These are phyloP conservation scores for Globisporangium middletonii DNA, from an alignment of 352 stramenopile genomes.

Conservation along the genomic window DNA sequence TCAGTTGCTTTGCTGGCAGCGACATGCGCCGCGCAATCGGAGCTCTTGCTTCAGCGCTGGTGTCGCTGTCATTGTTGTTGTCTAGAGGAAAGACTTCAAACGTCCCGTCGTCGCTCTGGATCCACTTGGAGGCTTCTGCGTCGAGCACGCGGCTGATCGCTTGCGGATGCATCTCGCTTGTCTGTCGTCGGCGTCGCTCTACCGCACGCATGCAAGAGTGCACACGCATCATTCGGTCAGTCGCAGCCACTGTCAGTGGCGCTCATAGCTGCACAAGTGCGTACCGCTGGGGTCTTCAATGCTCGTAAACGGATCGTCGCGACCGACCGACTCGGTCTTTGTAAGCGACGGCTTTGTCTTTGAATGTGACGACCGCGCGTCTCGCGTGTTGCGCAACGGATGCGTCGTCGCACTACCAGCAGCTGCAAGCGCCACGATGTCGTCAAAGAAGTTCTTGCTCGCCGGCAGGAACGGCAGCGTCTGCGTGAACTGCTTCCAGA, in stretches of 20 bases:
- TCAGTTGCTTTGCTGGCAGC: neutral
- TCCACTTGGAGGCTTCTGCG: constrained; percentile 63
- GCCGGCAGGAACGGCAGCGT: constrained; percentile 78
- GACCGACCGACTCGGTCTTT: constrained; percentile 1
- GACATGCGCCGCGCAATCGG: neutral
- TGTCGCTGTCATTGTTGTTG: neutral
- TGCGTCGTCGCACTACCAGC: too few species aligned
- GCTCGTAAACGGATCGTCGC: constrained; percentile 5
- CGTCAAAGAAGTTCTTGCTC: constrained; percentile 80
- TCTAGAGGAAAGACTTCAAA: constrained; percentile 4
- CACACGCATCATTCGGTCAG: neutral
- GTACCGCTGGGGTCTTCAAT: constrained; percentile 8
- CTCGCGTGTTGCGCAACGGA: neutral
- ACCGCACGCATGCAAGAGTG: too few species aligned
- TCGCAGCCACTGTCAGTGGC: too few species aligned
- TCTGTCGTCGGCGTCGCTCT: constrained; percentile 42
- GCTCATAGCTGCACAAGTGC: too few species aligned
- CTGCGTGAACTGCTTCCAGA: constrained; percentile 66
- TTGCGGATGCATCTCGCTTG: constrained; percentile 76
- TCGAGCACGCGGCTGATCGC: constrained; percentile 60
- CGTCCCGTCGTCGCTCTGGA: constrained; percentile 38
- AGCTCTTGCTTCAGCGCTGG: neutral
- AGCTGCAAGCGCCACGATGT: constrained; percentile 45
- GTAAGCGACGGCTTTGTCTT: neutral
- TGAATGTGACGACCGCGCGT: neutral